These are phyloP conservation scores for Excoecaria cochinchinensis DNA, from an alignment of 345 rosid species.

Conservation along the genomic window DNA sequence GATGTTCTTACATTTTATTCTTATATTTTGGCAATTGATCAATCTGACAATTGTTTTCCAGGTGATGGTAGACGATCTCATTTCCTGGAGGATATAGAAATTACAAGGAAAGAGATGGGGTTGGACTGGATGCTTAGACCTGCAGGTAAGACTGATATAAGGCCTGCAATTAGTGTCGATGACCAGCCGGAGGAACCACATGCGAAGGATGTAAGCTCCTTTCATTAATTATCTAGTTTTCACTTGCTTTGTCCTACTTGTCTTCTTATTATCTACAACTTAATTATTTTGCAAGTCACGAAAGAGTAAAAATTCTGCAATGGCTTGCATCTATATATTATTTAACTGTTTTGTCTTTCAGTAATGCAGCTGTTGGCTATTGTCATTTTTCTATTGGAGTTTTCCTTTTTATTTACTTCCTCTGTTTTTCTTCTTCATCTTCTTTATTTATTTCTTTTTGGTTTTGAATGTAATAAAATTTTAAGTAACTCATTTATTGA, in stretches of 20 bases:
- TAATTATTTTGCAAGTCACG: not conserved
- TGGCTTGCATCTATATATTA: not conserved
- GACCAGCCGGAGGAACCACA: constrained; percentile 41
- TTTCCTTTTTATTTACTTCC: not conserved
- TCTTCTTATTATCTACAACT: not conserved
- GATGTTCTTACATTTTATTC: not conserved
- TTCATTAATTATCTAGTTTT: not conserved
- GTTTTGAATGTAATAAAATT: not conserved
- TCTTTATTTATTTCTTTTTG: not conserved
- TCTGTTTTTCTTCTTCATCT: too few species aligned
- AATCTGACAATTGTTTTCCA: constrained; percentile 11
- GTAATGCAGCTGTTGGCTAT: not conserved
- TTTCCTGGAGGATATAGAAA: constrained; percentile 38
- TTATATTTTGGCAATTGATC: not conserved
- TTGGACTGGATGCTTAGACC: constrained; percentile 91
- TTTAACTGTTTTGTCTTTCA: not conserved
- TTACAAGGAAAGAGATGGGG: constrained; percentile 66
- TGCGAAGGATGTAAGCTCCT: constrained; percentile 52
- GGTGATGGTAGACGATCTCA: constrained; percentile 25
- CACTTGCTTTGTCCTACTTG: constrained; percentile 3
- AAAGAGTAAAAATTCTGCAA: not conserved
- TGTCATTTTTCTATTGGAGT: not conserved
- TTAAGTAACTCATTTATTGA: not conserved
- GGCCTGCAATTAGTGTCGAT: constrained; percentile 33
- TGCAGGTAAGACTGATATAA: constrained; percentile 36